phyloP scores from a whole-genome alignment of 352 stramenopile species.

The Phytopythium vexans region DNA sequence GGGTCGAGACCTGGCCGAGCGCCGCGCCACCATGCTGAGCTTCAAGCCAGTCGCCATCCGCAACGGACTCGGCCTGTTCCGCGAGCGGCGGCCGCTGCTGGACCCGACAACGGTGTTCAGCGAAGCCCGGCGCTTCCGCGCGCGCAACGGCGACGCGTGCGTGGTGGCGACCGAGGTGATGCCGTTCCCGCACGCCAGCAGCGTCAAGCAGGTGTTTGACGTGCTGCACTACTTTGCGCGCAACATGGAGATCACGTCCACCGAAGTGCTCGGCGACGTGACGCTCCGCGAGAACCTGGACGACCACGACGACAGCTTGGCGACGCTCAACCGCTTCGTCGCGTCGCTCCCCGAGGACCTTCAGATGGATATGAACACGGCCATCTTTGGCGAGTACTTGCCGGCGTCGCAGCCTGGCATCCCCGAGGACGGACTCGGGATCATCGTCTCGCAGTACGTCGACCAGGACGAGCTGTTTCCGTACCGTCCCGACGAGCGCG shows the following conservation, averaged over 20 bases:
- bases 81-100: no score
- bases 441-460: constrained; percentile 28
- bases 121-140: no score
- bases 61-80: no score
- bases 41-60: no score
- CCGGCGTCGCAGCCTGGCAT: constrained; percentile 11
- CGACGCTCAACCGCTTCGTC: constrained; percentile 33
- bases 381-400: constrained; percentile 28
- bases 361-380: constrained; percentile 29
- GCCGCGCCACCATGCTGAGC: no score
- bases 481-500: constrained; percentile 17
- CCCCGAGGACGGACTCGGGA: constrained; percentile 19
- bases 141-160: no score
- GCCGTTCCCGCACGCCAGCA: background rate
- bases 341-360: constrained; percentile 19
- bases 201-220: constrained; percentile 43
- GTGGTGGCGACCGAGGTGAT: no score
- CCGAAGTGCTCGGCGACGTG: constrained; percentile 38
- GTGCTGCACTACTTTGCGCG: constrained; percentile 27
- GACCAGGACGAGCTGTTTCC: constrained; percentile 36
- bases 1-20: no score
- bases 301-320: constrained; percentile 21
- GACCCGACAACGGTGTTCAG: no score
- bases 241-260: constrained; percentile 48
- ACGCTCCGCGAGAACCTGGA: constrained; percentile 50